Conservation (phyloP, 495 filamentous ascomycete genomes). For the Talaromyces proteolyticus region DNA sequence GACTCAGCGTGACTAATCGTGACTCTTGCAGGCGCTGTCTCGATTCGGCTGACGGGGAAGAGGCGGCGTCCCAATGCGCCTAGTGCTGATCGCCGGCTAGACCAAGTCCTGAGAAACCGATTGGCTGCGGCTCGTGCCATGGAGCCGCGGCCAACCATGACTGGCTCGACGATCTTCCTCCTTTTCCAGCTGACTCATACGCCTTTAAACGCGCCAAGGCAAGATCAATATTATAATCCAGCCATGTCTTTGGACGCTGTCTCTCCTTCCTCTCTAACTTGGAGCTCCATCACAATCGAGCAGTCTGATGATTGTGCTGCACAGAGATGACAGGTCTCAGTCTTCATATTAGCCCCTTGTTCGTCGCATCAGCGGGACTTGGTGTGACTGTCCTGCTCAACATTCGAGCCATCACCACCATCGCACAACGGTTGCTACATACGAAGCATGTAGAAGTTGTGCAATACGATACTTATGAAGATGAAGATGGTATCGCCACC, state of each 20-base stretch:
- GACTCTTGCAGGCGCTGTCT: not conserved
- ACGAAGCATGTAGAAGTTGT: constrained; percentile 9
- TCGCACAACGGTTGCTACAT: constrained; percentile 11
- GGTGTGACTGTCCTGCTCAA: constrained; percentile 15
- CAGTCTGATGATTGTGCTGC: too few species aligned
- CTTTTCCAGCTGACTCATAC: too few species aligned
- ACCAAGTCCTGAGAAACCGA: not conserved
- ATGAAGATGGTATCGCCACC: constrained; percentile 26
- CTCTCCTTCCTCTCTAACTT: not conserved
- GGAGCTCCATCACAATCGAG: too few species aligned
- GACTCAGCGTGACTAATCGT: too few species aligned
- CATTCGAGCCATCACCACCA: constrained; percentile 17
- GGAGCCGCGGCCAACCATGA: not conserved
- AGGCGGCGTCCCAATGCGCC: not conserved
- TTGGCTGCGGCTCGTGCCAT: not conserved
- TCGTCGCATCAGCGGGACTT: constrained; percentile 19
- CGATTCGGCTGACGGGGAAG: not conserved
- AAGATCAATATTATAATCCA: too few species aligned
- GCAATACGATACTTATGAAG: constrained; percentile 16
- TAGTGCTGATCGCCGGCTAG: not conserved
- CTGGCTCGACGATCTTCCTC: not conserved
- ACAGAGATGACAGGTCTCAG: not conserved
- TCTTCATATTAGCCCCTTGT: constrained; percentile 3
- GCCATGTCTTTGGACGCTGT: too few species aligned
- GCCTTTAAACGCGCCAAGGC: too few species aligned